Percentiles rank a stretch among this genome's conserved stretches.
These are phyloP conservation scores for Russula olivacea DNA, from an alignment of 768 basidiomycete species.

Conservation along the genomic window DNA sequence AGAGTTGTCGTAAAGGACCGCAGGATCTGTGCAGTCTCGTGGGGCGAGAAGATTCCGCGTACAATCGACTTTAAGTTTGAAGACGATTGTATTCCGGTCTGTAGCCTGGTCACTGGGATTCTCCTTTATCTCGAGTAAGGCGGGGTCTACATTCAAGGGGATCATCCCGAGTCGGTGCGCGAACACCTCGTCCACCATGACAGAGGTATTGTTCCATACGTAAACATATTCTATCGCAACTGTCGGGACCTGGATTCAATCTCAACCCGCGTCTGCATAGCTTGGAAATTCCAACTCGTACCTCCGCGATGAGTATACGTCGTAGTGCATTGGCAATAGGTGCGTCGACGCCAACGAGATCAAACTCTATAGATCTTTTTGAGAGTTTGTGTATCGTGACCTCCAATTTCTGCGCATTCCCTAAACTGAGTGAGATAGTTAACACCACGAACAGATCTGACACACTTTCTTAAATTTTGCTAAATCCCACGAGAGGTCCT, in stretches of 20 bases:
- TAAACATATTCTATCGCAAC: conserved; percentile 88
- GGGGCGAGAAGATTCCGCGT: conserved; percentile 50
- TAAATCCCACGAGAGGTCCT: conserved; percentile 83
- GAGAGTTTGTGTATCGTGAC: conserved; percentile 77
- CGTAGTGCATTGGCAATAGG: conserved; percentile 94
- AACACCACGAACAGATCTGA: conserved; percentile 8
- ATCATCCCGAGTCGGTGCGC: conserved; percentile 89
- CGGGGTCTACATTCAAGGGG: conserved; percentile 83
- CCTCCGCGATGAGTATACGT: conserved; percentile 91
- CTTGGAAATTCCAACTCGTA: conserved; percentile 32
- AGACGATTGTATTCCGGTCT: conserved; percentile 89
- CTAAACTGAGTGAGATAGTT: conserved; percentile 27
- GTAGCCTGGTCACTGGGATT: conserved; percentile 57
- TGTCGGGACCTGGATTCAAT: conserved; percentile 66
- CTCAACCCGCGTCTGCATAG: neutral
- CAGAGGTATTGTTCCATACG: conserved; percentile 90
- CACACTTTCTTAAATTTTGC: conserved; percentile 69
- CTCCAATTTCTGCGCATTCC: conserved; percentile 54
- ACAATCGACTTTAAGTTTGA: conserved; percentile 66
- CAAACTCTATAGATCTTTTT: conserved; percentile 83
- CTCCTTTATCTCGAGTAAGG: conserved; percentile 53
- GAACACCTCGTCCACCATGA: conserved; percentile 91
- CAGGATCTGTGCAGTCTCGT: conserved; percentile 35
- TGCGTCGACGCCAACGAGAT: conserved; percentile 91
- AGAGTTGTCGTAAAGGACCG: conserved; percentile 58